Evolutionary conservation across 163 green algal species (phyloP).

Genomic region (Scenedesmus sp.): DNA sequence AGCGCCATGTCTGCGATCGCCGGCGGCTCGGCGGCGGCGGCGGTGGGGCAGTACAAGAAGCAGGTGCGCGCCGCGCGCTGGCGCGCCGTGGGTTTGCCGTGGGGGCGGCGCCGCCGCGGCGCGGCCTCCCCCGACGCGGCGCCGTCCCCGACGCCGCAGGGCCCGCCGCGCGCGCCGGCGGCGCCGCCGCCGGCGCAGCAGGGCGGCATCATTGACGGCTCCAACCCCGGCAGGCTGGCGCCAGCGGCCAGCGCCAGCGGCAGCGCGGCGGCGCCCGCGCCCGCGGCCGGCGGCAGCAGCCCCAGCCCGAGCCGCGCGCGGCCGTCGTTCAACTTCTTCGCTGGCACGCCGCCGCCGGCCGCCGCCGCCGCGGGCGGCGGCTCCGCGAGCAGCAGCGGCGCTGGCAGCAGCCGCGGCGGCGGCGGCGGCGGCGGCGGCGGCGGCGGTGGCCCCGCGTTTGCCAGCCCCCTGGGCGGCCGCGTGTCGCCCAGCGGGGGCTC

Average conservation of each 20-base stretch:
- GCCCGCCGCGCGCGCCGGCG: too few relatives aligned
- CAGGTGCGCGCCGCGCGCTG: too few relatives aligned
- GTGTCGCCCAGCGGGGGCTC: not conserved
- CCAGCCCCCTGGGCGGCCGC: too few relatives aligned
- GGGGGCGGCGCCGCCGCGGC: too few relatives aligned
- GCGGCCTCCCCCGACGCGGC: too few relatives aligned
- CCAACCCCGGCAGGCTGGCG: not conserved
- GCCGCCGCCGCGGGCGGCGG: not conserved
- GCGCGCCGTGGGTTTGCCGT: too few relatives aligned
- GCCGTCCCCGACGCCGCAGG: too few relatives aligned
- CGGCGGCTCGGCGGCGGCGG: slow-evolving; percentile 54
- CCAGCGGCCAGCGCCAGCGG: not conserved
- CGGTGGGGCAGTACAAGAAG: slow-evolving; percentile 23
- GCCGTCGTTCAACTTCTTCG: not conserved
- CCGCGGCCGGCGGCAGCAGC: too few relatives aligned
- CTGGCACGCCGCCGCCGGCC: too few relatives aligned
- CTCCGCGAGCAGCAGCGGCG: not conserved
- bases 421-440: slow-evolving; percentile 13
- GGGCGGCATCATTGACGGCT: too few relatives aligned
- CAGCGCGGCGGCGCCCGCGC: not conserved
- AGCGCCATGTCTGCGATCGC: slow-evolving; percentile 76
- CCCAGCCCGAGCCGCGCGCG: not conserved
- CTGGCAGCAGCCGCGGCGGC: not conserved
- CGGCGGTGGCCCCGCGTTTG: not conserved
- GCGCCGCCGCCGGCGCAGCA: too few relatives aligned